Evolutionary conservation across 805 yeast species (phyloP).

Genomic region (Saccharomycopsis fibuligera): DNA sequence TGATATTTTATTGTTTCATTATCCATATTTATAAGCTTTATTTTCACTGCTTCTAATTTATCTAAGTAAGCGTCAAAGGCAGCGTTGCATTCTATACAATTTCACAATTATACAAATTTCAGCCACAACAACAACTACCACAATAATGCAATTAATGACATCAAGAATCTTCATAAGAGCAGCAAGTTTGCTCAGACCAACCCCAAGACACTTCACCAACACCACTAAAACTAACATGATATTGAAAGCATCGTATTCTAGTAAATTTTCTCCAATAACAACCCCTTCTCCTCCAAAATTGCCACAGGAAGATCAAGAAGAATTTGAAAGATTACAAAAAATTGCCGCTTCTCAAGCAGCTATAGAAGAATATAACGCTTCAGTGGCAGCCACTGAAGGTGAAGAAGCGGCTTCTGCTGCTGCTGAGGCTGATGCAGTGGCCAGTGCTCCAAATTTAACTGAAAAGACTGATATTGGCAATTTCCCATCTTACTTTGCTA

Average conservation of each 20-base stretch:
- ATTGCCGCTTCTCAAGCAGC: slow-evolving; percentile 75
- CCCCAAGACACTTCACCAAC: neutral
- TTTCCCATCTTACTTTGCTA: slow-evolving; percentile 56
- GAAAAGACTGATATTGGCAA: slow-evolving; percentile 49
- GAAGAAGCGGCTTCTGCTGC: slow-evolving; percentile 22
- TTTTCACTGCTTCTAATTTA: no score
- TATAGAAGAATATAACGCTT: slow-evolving; percentile 64
- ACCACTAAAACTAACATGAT: no score
- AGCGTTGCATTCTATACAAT: no score
- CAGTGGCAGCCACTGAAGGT: slow-evolving; percentile 7
- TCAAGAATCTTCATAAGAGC: no score
- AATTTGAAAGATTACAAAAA: slow-evolving; percentile 80
- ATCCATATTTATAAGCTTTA: no score
- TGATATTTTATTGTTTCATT: no score
- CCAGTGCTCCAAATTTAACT: slow-evolving; percentile 23
- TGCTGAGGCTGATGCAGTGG: slow-evolving; percentile 2
- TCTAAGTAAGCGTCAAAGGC: no score
- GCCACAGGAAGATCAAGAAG: slow-evolving; percentile 80
- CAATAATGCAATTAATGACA: no score
- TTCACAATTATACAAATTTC: no score
- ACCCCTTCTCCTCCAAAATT: slow-evolving; percentile 56
- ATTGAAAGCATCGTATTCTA: neutral
- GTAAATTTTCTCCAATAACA: slow-evolving; percentile 9
- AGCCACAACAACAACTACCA: no score
- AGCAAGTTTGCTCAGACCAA: neutral